These are phyloP conservation scores for Candida sphagnicola DNA, from an alignment of 805 yeast species.

Conservation along the genomic window DNA sequence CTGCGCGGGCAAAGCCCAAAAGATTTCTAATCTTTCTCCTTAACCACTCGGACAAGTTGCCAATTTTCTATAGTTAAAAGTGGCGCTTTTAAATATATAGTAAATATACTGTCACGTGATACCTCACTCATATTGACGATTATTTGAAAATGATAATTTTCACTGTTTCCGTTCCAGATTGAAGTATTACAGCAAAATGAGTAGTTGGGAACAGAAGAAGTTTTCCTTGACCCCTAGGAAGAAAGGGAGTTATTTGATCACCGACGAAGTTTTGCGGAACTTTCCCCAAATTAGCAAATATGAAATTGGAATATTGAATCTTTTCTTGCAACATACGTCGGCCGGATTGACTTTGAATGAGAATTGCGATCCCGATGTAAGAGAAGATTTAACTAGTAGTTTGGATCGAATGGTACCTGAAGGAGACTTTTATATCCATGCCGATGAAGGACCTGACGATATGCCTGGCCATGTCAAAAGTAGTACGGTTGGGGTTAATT, in stretches of 20 bases:
- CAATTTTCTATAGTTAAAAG: conserved; percentile 8
- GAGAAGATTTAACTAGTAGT: conserved; percentile 62
- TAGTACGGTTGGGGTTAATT: conserved; percentile 54
- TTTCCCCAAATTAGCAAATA: conserved; percentile 59
- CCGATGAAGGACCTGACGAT: conserved; percentile 79
- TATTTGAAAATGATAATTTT: background rate
- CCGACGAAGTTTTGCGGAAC: conserved; percentile 55
- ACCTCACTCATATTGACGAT: background rate
- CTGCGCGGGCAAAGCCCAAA: conserved; percentile 64
- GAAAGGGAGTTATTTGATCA: conserved; percentile 68
- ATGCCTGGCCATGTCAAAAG: conserved; percentile 81
- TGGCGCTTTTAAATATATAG: no score
- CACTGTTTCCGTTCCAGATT: no score
- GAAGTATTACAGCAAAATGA: conserved; percentile 5
- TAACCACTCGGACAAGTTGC: conserved; percentile 61
- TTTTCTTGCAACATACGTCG: conserved; percentile 76
- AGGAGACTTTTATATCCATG: conserved; percentile 51
- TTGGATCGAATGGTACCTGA: conserved; percentile 70
- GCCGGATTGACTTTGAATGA: conserved; percentile 76
- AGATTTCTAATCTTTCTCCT: conserved; percentile 56
- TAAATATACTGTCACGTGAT: background rate
- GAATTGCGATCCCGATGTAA: conserved; percentile 76
- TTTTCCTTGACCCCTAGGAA: conserved; percentile 53
- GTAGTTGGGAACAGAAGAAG: conserved; percentile 57
- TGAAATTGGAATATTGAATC: conserved; percentile 59